Percentiles rank a stretch among this genome's conserved stretches.
These are phyloP conservation scores for Lathyrus tuberosus DNA, from an alignment of 306 rosid species.

Conservation along the genomic window DNA sequence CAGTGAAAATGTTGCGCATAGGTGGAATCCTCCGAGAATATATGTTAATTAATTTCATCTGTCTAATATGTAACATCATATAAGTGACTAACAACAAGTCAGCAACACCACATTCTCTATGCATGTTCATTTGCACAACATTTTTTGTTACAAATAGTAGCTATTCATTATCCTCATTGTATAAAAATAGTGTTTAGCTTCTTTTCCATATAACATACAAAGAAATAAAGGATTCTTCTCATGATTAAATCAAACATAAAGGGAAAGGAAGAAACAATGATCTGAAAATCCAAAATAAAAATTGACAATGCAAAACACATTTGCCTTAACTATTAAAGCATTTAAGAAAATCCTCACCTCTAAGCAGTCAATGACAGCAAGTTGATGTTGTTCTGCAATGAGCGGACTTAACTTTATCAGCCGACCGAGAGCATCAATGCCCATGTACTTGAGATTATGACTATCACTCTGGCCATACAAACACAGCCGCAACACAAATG, in stretches of 20 bases:
- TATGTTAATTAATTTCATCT: not conserved
- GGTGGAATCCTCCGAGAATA: not conserved
- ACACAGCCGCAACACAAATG: not conserved
- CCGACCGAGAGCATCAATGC: conserved; percentile 96
- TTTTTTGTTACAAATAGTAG: not conserved
- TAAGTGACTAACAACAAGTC: not conserved
- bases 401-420: conserved; percentile 83
- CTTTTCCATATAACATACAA: too few relatives aligned
- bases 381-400: conserved; percentile 93
- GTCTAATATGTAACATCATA: not conserved
- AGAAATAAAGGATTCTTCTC: not conserved
- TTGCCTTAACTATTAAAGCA: conserved; percentile 25
- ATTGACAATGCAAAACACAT: conserved; percentile 14
- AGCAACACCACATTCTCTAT: conserved; percentile 9
- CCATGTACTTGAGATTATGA: conserved; percentile 97
- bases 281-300: conserved; percentile 1
- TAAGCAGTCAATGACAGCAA: conserved; percentile 97
- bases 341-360: conserved; percentile 62
- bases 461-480: conserved; percentile 78
- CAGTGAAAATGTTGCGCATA: not conserved
- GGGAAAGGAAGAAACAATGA: conserved; percentile 5
- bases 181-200: conserved; percentile 21
- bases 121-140: conserved; percentile 5
- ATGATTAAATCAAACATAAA: conserved; percentile 6
- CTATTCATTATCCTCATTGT: conserved; percentile 1